Conservation (phyloP, 2,329 filamentous ascomycete species). For the Didymella lethalis region DNA sequence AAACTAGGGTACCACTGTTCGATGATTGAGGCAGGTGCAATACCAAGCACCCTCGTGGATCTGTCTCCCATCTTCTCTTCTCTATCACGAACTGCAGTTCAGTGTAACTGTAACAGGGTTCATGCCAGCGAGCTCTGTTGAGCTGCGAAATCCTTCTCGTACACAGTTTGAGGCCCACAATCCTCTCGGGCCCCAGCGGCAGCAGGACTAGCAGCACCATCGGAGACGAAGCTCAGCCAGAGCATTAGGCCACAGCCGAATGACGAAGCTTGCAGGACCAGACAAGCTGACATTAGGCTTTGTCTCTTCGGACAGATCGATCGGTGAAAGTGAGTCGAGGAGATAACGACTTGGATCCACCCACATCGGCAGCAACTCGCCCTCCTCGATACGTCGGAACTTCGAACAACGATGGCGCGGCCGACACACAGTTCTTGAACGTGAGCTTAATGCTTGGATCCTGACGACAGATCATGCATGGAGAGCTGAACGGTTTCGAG, state of each 20-base stretch:
- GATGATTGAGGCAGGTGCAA: constrained; percentile 6
- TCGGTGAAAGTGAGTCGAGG: neutral
- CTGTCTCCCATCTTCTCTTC: constrained; percentile 9
- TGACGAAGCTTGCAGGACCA: neutral
- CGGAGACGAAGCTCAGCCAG: neutral
- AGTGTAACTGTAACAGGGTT: too few species aligned
- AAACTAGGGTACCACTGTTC: constrained; percentile 37
- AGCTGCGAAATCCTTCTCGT: neutral
- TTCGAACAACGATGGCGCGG: neutral
- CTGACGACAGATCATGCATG: neutral
- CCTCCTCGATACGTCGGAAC: neutral
- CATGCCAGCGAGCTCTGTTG: neutral
- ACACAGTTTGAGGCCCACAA: neutral
- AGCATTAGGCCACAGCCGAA: neutral
- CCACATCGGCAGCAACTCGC: neutral
- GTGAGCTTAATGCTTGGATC: neutral
- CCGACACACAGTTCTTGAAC: neutral
- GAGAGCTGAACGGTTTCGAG: neutral
- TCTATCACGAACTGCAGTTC: neutral
- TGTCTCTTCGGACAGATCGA: neutral
- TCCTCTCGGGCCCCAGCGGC: neutral
- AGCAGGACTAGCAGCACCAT: neutral
- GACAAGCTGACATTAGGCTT: neutral
- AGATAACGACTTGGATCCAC: neutral
- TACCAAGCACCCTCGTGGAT: constrained; percentile 13